Evolutionary conservation across 2,329 filamentous ascomycete species (phyloP).

Genomic region (Thelonectria olida): DNA sequence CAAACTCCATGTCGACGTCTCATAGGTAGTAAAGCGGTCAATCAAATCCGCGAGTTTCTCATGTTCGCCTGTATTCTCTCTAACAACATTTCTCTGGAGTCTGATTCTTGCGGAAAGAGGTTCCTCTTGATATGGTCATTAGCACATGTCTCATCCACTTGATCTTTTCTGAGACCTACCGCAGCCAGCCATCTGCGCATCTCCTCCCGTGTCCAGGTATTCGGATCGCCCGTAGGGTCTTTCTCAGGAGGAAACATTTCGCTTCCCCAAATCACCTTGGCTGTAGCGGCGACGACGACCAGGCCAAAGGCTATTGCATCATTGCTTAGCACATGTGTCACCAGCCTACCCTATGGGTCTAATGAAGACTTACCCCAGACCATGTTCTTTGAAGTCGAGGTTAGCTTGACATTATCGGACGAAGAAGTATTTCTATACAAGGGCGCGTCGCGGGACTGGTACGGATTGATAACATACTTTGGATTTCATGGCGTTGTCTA

Average conservation of each 20-base stretch:
- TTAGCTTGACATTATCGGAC: too few species aligned
- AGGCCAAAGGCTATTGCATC: conserved; percentile 75
- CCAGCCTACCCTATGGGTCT: conserved; percentile 33
- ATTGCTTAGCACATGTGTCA: conserved; percentile 8
- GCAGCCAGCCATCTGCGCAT: conserved; percentile 81
- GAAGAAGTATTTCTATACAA: too few species aligned
- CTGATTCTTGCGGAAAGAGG: conserved; percentile 53
- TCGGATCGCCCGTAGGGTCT: conserved; percentile 81
- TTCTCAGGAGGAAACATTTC: conserved; percentile 80
- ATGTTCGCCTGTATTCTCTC: conserved; percentile 59
- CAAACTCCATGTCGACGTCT: too few species aligned
- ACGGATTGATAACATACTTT: conserved; percentile 30
- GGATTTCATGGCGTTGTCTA: conserved; percentile 38
- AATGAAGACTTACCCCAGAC: conserved; percentile 67
- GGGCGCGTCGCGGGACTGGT: too few species aligned
- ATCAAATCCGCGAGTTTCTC: conserved; percentile 48
- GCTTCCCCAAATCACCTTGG: conserved; percentile 85
- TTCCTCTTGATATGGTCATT: conserved; percentile 50
- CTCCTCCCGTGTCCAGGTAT: conserved; percentile 81
- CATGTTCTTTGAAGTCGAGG: conserved; percentile 62
- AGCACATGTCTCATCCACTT: not conserved
- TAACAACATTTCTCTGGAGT: conserved; percentile 57
- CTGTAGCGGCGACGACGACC: conserved; percentile 81
- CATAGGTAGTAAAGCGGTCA: too few species aligned
- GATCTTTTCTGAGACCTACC: conserved; percentile 57